These are phyloP conservation scores for Asterophora parasitica DNA, from an alignment of 768 basidiomycete genomes.

Conservation along the genomic window DNA sequence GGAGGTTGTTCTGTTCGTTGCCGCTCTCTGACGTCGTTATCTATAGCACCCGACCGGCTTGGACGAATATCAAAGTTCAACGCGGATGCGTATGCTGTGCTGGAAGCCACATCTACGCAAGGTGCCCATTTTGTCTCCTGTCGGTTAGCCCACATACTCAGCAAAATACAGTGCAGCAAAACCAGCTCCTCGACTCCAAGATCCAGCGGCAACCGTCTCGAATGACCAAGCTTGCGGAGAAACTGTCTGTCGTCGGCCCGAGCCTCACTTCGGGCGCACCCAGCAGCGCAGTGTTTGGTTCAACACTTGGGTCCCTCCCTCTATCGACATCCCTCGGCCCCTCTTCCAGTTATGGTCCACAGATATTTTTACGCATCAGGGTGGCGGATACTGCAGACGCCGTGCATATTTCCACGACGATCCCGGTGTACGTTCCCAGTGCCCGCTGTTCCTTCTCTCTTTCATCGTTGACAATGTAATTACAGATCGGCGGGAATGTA, in stretches of 20 bases:
- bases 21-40: slow-evolving; percentile 4
- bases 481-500: slow-evolving; percentile 89
- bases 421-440: slow-evolving; percentile 68
- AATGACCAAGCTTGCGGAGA: slow-evolving; percentile 54
- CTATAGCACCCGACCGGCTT: slow-evolving; percentile 83
- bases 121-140: slow-evolving; percentile 32
- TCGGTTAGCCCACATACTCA: too few relatives aligned
- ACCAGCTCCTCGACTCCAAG: slow-evolving; percentile 70
- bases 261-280: slow-evolving; percentile 32
- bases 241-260: slow-evolving; percentile 38
- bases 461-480: background rate
- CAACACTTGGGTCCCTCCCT: slow-evolving; percentile 40
- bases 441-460: background rate
- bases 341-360: slow-evolving; percentile 69
- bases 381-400: slow-evolving; percentile 79
- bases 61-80: slow-evolving; percentile 85
- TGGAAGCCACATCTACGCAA: slow-evolving; percentile 70
- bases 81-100: slow-evolving; percentile 84
- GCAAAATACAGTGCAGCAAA: slow-evolving; percentile 54
- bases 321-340: slow-evolving; percentile 68
- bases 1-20: slow-evolving; percentile 25
- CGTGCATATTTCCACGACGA: slow-evolving; percentile 84
- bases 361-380: slow-evolving; percentile 76
- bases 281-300: slow-evolving; percentile 44
- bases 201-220: slow-evolving; percentile 82